These are phyloP conservation scores for Eremomyces bilateralis DNA, from an alignment of 495 filamentous ascomycete species.

Conservation along the genomic window DNA sequence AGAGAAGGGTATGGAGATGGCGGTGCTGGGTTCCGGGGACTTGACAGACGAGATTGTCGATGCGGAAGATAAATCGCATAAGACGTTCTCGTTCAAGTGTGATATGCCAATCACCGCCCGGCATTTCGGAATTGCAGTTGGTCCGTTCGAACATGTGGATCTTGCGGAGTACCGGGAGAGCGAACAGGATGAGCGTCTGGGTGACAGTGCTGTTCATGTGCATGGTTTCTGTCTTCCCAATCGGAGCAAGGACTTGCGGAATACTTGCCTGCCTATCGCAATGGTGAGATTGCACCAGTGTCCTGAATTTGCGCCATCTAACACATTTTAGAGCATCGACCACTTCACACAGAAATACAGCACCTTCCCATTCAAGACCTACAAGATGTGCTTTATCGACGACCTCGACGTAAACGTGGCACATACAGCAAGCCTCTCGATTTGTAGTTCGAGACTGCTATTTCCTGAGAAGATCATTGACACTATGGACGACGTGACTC, in stretches of 20 bases:
- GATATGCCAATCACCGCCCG: conserved; percentile 50
- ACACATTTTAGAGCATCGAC: conserved; percentile 71
- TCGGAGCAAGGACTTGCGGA: conserved; percentile 52
- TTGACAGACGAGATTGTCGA: conserved; percentile 57
- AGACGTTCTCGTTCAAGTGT: conserved; percentile 61
- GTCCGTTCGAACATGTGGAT: conserved; percentile 85
- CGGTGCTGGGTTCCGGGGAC: conserved; percentile 76
- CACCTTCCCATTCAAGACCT: conserved; percentile 66
- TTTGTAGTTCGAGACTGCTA: conserved; percentile 72
- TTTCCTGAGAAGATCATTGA: conserved; percentile 68
- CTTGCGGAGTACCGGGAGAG: conserved; percentile 72
- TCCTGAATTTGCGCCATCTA: too few relatives aligned
- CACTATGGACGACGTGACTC: conserved; percentile 52
- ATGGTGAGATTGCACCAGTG: conserved; percentile 18
- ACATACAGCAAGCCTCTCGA: conserved; percentile 57
- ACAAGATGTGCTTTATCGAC: conserved; percentile 85
- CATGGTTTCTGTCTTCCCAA: conserved; percentile 81
- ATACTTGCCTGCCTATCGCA: conserved; percentile 59
- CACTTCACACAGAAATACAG: conserved; percentile 68
- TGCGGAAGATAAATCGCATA: conserved; percentile 49
- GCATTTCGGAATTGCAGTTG: conserved; percentile 78
- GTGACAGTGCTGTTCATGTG: conserved; percentile 59
- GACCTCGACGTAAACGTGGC: conserved; percentile 53
- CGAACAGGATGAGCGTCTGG: conserved; percentile 76
- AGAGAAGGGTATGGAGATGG: conserved; percentile 69